phyloP scores from a whole-genome alignment of 352 stramenopile genomes.

The Phytopythium montanum region DNA sequence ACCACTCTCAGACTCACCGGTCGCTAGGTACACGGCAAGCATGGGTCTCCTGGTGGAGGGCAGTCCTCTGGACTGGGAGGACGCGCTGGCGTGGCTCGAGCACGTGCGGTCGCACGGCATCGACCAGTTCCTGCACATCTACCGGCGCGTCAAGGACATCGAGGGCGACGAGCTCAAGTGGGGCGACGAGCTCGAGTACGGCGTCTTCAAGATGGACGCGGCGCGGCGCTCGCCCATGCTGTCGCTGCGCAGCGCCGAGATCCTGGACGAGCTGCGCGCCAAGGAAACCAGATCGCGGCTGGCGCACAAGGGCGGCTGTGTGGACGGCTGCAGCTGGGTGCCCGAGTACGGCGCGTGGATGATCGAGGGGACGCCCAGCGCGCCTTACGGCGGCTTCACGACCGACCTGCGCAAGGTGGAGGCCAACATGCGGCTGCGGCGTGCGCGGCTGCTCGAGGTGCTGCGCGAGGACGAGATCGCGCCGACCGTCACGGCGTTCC shows the following conservation, averaged over 20 bases:
- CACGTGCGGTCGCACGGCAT: slow-evolving; percentile 96
- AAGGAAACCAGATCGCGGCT: slow-evolving; percentile 69
- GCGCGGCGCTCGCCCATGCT: slow-evolving; percentile 85
- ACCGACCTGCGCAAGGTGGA: slow-evolving; percentile 96
- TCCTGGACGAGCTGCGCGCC: slow-evolving; percentile 91
- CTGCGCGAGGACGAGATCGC: slow-evolving; percentile 95
- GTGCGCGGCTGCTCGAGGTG: slow-evolving; percentile 92
- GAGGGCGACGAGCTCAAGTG: slow-evolving; percentile 95
- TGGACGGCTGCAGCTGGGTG: slow-evolving; percentile 96
- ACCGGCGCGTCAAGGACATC: slow-evolving; percentile 94
- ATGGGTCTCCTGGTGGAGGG: slow-evolving; percentile 91
- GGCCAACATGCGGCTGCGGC: slow-evolving; percentile 96
- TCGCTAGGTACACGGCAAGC: not conserved
- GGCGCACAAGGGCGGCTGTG: slow-evolving; percentile 20
- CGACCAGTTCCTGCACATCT: slow-evolving; percentile 97
- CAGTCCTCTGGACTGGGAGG: slow-evolving; percentile 94
- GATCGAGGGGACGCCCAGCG: slow-evolving; percentile 96
- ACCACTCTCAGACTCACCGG: not conserved
- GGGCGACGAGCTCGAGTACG: slow-evolving; percentile 99
- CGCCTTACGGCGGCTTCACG: slow-evolving; percentile 94
- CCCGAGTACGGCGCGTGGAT: slow-evolving; percentile 99
- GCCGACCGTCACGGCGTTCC: slow-evolving; percentile 95
- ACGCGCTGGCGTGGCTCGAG: slow-evolving; percentile 93
- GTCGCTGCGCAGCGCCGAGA: slow-evolving; percentile 92
- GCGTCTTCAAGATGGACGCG: slow-evolving; percentile 94